Evolutionary conservation across 257 asterid species (phyloP).

Genomic region (Parsonsia alboflavescens): DNA sequence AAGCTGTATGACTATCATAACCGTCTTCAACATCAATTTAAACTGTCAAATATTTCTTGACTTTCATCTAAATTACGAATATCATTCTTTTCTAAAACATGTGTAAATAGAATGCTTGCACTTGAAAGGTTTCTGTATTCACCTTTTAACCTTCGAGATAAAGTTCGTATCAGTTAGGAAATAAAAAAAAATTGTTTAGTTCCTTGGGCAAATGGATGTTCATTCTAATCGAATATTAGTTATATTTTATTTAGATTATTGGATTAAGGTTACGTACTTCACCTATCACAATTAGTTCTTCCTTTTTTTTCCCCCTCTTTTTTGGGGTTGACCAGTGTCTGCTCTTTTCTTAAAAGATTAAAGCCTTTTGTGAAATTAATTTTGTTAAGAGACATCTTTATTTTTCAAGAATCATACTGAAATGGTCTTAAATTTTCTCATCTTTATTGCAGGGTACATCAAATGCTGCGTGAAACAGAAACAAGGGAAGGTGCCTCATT

Average conservation of each 20-base stretch:
- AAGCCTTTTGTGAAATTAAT: background rate
- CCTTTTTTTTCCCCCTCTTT: background rate
- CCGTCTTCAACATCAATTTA: background rate
- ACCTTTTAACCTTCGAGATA: background rate
- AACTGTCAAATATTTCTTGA: background rate
- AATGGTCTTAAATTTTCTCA: slow-evolving; percentile 3
- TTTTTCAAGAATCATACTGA: background rate
- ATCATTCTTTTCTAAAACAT: background rate
- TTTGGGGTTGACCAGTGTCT: slow-evolving; percentile 5
- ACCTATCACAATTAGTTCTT: background rate
- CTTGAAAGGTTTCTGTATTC: background rate
- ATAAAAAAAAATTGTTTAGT: background rate
- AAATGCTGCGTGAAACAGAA: slow-evolving; percentile 57
- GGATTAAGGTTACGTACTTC: background rate
- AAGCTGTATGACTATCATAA: background rate
- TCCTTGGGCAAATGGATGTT: background rate
- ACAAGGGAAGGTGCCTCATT: slow-evolving; percentile 88
- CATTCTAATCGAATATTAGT: background rate
- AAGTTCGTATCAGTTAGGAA: background rate
- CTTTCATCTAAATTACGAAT: background rate
- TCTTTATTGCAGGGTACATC: slow-evolving; percentile 62
- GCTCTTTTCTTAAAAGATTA: background rate
- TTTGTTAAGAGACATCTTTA: background rate
- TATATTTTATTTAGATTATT: background rate
- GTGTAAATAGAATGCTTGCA: background rate